A percentile compares a stretch with the other conserved stretches of the same genome.
Evolutionary conservation across 2,329 filamentous ascomycete species (phyloP).

Genomic region (Cryoendolithus antarcticus): DNA sequence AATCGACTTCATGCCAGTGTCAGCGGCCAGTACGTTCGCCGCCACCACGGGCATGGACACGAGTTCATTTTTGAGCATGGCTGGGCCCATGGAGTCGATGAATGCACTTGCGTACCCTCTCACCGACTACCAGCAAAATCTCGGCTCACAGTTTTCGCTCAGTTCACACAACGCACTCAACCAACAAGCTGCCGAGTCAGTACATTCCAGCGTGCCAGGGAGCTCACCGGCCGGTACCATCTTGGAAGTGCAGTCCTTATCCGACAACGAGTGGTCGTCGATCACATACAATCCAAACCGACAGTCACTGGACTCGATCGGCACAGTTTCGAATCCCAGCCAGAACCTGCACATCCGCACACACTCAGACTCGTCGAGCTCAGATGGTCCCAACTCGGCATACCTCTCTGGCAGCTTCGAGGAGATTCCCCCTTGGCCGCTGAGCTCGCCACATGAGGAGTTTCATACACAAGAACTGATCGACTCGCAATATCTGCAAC

Average conservation of each 20-base stretch:
- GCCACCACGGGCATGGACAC: conserved; percentile 29
- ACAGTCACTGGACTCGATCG: conserved; percentile 54
- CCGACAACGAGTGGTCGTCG: conserved; percentile 80
- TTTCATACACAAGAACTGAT: conserved; percentile 50
- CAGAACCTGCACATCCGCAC: conserved; percentile 82
- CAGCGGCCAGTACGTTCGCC: conserved; percentile 25
- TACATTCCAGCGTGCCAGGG: conserved; percentile 29
- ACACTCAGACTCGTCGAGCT: conserved; percentile 66
- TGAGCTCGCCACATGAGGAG: conserved; percentile 79
- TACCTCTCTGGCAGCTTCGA: conserved; percentile 66
- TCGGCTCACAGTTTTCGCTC: conserved; percentile 38
- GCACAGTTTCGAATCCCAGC: conserved; percentile 78
- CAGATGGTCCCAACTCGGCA: conserved; percentile 45
- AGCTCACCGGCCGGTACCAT: conserved; percentile 69
- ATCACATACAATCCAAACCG: conserved; percentile 34
- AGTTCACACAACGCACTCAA: conserved; percentile 35
- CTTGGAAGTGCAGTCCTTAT: conserved; percentile 75
- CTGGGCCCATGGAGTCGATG: conserved; percentile 33
- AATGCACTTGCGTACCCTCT: conserved; percentile 30
- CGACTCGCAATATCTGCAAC: conserved; percentile 43
- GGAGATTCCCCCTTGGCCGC: conserved; percentile 58
- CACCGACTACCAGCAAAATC: conserved; percentile 61
- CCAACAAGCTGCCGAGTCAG: conserved; percentile 28
- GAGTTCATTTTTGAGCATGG: conserved; percentile 27
- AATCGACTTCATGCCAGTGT: conserved; percentile 34